Evolutionary conservation across 192 early-diverging fungal genomes (phyloP).

Genomic region (Coemansia sp.): DNA sequence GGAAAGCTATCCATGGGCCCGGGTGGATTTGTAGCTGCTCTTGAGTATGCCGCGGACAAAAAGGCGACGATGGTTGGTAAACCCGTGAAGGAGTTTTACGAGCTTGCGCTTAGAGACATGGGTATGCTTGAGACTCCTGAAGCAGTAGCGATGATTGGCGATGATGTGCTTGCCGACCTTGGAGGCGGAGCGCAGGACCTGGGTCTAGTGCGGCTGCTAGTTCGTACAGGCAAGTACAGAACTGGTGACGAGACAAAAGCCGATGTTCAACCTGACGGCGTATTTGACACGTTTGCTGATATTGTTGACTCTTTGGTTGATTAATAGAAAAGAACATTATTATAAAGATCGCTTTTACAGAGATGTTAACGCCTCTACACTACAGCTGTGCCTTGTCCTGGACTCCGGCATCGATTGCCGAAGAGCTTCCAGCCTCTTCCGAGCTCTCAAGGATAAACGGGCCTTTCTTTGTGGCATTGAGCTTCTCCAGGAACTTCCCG

Average conservation of each 20-base stretch:
- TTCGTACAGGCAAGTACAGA: conserved; percentile 84
- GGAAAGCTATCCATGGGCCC: conserved; percentile 72
- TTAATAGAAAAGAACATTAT: conserved; percentile 11
- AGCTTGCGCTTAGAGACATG: conserved; percentile 73
- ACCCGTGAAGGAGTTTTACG: conserved; percentile 72
- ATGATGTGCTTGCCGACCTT: conserved; percentile 80
- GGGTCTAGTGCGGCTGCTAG: conserved; percentile 64
- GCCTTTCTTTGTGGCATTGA: conserved; percentile 22
- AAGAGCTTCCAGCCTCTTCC: conserved; percentile 4
- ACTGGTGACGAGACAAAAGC: conserved; percentile 64
- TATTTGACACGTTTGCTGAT: conserved; percentile 65
- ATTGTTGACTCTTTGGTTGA: conserved; percentile 56
- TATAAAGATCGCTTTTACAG: no score
- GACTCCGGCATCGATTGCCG: conserved; percentile 1
- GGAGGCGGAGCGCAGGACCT: conserved; percentile 73
- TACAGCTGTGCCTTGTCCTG: conserved; percentile 21
- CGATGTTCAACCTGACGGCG: conserved; percentile 45
- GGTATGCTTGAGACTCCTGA: conserved; percentile 43
- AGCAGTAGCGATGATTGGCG: conserved; percentile 81
- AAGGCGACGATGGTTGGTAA: conserved; percentile 78
- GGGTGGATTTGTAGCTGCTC: conserved; percentile 82
- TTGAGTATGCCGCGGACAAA: conserved; percentile 74
- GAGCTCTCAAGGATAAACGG: conserved; percentile 6
- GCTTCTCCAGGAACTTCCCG: conserved; percentile 52
- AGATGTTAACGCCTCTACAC: no score